Conservation (phyloP, 2,329 filamentous ascomycete species). For the Pyrenophora seminiperda region DNA sequence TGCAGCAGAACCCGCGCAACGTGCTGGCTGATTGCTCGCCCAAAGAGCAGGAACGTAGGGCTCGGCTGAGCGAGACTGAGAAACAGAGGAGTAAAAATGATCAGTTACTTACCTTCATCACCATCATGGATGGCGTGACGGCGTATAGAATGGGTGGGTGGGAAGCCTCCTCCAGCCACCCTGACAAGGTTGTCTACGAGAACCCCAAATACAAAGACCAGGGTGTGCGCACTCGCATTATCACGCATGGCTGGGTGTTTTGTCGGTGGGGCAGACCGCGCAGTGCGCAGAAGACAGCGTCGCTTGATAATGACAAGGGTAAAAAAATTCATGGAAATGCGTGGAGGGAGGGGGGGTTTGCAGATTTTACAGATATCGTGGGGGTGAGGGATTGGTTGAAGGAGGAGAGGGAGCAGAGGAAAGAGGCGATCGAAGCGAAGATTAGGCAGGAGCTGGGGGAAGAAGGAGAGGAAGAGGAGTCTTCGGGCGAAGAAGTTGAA, state of each 20-base stretch:
- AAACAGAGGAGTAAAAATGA: conserved; percentile 12
- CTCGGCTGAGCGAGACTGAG: background rate
- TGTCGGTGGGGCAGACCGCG: conserved; percentile 31
- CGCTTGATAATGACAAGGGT: conserved; percentile 5
- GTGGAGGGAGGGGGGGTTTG: conserved; percentile 32
- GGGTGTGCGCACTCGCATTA: conserved; percentile 19
- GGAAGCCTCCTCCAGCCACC: conserved; percentile 15
- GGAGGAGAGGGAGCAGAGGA: background rate
- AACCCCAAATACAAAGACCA: background rate
- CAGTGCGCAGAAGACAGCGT: conserved; percentile 14
- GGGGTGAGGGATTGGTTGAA: conserved; percentile 22
- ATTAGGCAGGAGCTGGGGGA: background rate
- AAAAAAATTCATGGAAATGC: conserved; percentile 23
- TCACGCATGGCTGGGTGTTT: conserved; percentile 34
- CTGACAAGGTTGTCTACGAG: background rate
- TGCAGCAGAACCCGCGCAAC: conserved; percentile 5
- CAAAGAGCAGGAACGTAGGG: too few species aligned
- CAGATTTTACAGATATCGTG: conserved; percentile 29
- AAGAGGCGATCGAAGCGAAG: background rate
- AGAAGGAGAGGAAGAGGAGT: conserved; percentile 2
- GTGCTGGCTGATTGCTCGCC: background rate
- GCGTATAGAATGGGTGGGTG: conserved; percentile 38
- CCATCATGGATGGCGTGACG: conserved; percentile 26
- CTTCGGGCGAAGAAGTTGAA: too few species aligned
- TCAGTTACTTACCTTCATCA: conserved; percentile 27